These are phyloP conservation scores for Chytriomyces sp. DNA, from an alignment of 192 early-diverging fungal genomes.

Conservation along the genomic window DNA sequence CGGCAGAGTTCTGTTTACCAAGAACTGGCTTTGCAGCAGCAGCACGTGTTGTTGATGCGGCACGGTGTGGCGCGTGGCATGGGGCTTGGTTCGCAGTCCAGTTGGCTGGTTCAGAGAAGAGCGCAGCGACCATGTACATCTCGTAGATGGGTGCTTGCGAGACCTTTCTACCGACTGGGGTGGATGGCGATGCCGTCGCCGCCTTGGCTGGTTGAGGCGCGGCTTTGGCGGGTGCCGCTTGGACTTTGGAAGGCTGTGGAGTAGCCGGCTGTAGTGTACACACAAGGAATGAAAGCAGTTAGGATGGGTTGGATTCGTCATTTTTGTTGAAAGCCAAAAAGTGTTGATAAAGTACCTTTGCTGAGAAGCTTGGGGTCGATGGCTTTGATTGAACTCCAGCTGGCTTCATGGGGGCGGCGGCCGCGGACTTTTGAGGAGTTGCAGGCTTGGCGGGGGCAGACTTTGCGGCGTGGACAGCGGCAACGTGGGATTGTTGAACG, in stretches of 20 bases:
- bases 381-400: constrained; percentile 3
- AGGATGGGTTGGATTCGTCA: no score
- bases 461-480: constrained; percentile 19
- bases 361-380: constrained; percentile 3
- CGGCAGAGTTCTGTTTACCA: not conserved
- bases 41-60: not conserved
- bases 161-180: no score
- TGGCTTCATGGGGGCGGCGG: not conserved
- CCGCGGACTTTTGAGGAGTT: not conserved
- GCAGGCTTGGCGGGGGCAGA: not conserved
- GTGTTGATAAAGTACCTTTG: not conserved
- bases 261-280: constrained; percentile 20
- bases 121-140: not conserved
- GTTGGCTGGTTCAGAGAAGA: constrained; percentile 14
- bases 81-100: constrained; percentile 15
- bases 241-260: not conserved
- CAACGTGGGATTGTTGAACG: constrained; percentile 19
- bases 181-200: not conserved
- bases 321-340: no score
- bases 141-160: constrained; percentile 16
- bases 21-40: not conserved
- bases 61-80: constrained; percentile 24
- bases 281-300: no score
- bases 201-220: not conserved
- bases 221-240: not conserved